These are phyloP conservation scores for Leishmania gerbilli DNA, from an alignment of 208 protist species.

Conservation along the genomic window DNA sequence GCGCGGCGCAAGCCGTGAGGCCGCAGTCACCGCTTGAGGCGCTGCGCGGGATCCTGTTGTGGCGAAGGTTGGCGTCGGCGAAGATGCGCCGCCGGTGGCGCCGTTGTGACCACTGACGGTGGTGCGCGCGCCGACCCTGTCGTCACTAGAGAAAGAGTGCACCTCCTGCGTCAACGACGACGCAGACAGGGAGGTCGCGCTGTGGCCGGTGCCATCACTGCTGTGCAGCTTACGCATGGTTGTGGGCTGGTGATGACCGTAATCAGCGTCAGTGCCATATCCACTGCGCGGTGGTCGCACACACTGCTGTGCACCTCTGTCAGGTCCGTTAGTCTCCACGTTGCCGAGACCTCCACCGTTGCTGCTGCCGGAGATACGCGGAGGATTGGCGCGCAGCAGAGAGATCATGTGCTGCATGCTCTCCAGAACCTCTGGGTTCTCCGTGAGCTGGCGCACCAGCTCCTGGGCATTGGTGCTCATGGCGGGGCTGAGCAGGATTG, in stretches of 20 bases:
- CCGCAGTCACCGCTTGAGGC: neutral
- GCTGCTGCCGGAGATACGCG: neutral
- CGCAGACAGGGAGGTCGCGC: neutral
- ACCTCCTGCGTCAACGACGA: conserved; percentile 3
- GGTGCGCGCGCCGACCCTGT: neutral
- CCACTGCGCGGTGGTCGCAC: conserved; percentile 19
- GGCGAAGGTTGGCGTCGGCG: neutral
- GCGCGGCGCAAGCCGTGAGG: neutral
- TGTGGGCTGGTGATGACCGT: neutral
- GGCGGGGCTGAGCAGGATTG: neutral
- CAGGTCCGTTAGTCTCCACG: neutral
- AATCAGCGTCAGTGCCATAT: conserved; percentile 1
- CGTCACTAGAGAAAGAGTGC: neutral
- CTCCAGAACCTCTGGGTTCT: conserved; percentile 64
- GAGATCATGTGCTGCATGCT: conserved; percentile 68
- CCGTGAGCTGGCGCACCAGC: conserved; percentile 67
- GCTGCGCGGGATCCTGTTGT: neutral
- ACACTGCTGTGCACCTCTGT: neutral
- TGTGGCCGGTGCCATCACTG: neutral
- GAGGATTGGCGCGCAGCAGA: conserved; percentile 34
- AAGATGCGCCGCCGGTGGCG: neutral
- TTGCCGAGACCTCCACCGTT: neutral
- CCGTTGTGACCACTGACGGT: neutral
- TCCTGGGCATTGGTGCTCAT: conserved; percentile 54
- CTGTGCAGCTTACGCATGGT: neutral